Evolutionary conservation across 108 stramenopile genomes (phyloP).

Genomic region (Parietichytrium sp.): DNA sequence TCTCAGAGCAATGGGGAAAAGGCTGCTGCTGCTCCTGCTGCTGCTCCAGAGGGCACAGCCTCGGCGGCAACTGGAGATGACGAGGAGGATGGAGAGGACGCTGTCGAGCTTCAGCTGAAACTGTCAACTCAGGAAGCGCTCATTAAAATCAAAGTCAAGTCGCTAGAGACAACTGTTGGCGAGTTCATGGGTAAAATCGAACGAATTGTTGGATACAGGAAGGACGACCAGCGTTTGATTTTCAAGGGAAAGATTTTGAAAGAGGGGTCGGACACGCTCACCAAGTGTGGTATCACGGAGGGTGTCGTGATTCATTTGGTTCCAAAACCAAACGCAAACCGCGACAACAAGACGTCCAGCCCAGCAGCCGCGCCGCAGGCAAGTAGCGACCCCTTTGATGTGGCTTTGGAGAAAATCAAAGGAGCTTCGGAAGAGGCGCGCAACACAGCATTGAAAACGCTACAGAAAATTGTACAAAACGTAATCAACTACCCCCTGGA

Average conservation of each 20-base stretch:
- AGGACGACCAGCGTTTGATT: not conserved
- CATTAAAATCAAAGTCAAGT: not conserved
- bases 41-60: not conserved
- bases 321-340: not conserved
- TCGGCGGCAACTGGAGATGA: not conserved
- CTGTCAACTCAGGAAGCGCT: constrained; percentile 2
- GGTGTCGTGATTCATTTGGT: not conserved
- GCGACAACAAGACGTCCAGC: not conserved
- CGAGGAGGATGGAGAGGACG: constrained; percentile 18
- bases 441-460: not conserved
- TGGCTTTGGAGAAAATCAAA: not conserved
- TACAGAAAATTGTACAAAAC: not conserved
- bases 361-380: not conserved
- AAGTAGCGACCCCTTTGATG: not conserved
- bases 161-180: constrained; percentile 1
- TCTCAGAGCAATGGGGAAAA: not conserved
- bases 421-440: not conserved
- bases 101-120: not conserved
- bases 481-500: constrained; percentile 34
- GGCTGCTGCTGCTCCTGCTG: not conserved
- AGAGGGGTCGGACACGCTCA: not conserved
- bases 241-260: constrained; percentile 25
- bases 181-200: not conserved
- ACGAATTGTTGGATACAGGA: not conserved
- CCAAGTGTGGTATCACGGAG: not conserved